Base-by-base conservation (phyloP, 2,329 filamentous ascomycete genomes). In the Pseudogymnoascus destructans region DNA sequence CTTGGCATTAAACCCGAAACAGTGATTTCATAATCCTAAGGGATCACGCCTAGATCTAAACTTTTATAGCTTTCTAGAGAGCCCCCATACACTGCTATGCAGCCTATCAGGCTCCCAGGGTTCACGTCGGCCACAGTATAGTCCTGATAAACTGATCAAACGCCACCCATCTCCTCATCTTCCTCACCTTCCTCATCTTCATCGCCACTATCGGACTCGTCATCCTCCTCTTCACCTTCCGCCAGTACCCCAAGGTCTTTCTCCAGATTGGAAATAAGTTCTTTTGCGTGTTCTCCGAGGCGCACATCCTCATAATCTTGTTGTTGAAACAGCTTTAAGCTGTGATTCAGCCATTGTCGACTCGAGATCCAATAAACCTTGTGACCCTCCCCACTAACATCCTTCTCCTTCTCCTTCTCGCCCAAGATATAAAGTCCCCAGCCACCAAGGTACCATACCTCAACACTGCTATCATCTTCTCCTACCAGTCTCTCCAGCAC, bases 371-470 rank as follows among this genome's bases (percentile, higher is more conserved):
- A 83, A 4, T 82, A 79, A 0, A 78, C 75, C 61, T 69, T 72
- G 57, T 70, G 71, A 1, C 66, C 70, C 38, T 76, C 67, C 62
- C 71, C 68, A 68, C 76, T 73, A 65, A 72, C 68, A 33, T 71
- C 72, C 58, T 66, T 64, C 62, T 71, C 71, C 65, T 77, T 80
- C 66, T 81, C 74, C 75, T 85, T 87, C 70, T 87, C 80, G 9
- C 86, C 87, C 62, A 87, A 75, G 60, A 95, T 79, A 69, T 89
- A 89, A 64, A 95, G 78, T 65, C 89, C 91, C 88, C 92, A 97
- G 3, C 93, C 95, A 42, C 93, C 93, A 4, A 98, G 78, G 73
- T 98, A 98, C 90, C 91, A 96, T 15, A 89, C 87, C 73, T 98
- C 93, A 17, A 98, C 87, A 70, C 92, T 95, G 68, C 87, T 80